phyloP scores from a whole-genome alignment of 768 basidiomycete species.

The Daedalea quercina region DNA sequence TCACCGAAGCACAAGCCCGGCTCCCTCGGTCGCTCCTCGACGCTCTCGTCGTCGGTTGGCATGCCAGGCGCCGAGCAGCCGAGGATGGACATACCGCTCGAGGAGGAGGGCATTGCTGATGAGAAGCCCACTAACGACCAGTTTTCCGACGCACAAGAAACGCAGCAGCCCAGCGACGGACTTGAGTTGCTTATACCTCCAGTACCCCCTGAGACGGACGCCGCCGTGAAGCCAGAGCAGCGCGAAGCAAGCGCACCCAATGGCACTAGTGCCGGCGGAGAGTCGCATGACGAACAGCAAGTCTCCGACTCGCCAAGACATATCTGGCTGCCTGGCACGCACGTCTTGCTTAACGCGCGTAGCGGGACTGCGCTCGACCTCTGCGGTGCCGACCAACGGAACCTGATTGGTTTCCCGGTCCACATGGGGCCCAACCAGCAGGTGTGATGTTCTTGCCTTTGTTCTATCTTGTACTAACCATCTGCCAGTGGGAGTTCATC shows the following conservation, averaged over 20 bases:
- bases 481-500: slow-evolving; percentile 18
- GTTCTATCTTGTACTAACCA: neutral
- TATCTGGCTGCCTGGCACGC: slow-evolving; percentile 13
- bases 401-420: slow-evolving; percentile 17
- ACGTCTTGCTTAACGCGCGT: slow-evolving; percentile 18
- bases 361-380: slow-evolving; percentile 20
- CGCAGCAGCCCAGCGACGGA: too few species aligned
- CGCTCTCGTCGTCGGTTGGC: neutral
- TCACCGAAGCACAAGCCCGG: neutral
- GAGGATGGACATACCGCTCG: neutral
- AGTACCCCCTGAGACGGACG: too few species aligned
- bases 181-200: too few species aligned
- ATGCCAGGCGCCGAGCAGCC: slow-evolving; percentile 6
- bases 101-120: neutral
- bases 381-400: slow-evolving; percentile 11
- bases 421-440: slow-evolving; percentile 21
- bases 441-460: slow-evolving; percentile 3
- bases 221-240: too few species aligned
- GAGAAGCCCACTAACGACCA: neutral
- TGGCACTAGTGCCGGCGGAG: too few species aligned
- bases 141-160: neutral
- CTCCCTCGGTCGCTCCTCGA: slow-evolving; percentile 1
- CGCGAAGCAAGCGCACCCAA: too few species aligned
- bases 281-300: neutral
- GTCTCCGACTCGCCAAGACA: neutral